phyloP scores from a whole-genome alignment of 78 protist species.

The Polysphondylium violaceum region DNA sequence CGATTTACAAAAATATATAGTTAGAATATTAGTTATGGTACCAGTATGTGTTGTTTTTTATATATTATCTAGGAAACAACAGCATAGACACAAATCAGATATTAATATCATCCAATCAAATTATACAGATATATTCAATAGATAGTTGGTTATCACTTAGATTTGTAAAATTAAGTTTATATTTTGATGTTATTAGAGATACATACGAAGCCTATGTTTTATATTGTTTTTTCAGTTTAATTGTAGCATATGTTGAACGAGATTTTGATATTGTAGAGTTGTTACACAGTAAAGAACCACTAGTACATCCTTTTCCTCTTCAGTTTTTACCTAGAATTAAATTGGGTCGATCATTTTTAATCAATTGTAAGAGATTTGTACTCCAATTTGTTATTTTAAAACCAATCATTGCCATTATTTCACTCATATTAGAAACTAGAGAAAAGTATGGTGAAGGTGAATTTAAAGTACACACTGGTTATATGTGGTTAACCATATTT shows the following conservation, averaged over 20 bases:
- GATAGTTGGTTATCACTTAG: slow-evolving; percentile 72
- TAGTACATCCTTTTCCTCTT: slow-evolving; percentile 41
- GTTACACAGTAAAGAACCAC: slow-evolving; percentile 60
- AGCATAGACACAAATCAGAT: background rate
- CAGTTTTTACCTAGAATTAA: slow-evolving; percentile 44
- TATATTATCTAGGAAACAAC: background rate
- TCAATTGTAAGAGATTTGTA: slow-evolving; percentile 67
- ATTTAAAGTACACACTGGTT: slow-evolving; percentile 45
- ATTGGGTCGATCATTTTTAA: slow-evolving; percentile 47
- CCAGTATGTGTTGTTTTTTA: slow-evolving; percentile 47
- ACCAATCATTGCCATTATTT: slow-evolving; percentile 50
- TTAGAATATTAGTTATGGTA: slow-evolving; percentile 80
- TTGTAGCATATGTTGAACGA: slow-evolving; percentile 65
- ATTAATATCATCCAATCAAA: background rate
- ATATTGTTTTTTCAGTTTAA: slow-evolving; percentile 70
- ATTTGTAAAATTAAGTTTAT: slow-evolving; percentile 43
- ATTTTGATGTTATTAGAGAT: slow-evolving; percentile 81
- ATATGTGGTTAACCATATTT: slow-evolving; percentile 56
- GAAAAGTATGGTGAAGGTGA: slow-evolving; percentile 64
- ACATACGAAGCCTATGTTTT: slow-evolving; percentile 83
- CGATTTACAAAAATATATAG: slow-evolving; percentile 69
- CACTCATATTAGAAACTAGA: slow-evolving; percentile 28
- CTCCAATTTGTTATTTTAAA: slow-evolving; percentile 78
- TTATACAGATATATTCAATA: slow-evolving; percentile 53
- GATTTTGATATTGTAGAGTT: slow-evolving; percentile 48